Evolutionary conservation across 176 grass and related monocot species (phyloP), one percentile per base, ranked within the genome.

Genomic region (Ensete ventricosum): DNA sequence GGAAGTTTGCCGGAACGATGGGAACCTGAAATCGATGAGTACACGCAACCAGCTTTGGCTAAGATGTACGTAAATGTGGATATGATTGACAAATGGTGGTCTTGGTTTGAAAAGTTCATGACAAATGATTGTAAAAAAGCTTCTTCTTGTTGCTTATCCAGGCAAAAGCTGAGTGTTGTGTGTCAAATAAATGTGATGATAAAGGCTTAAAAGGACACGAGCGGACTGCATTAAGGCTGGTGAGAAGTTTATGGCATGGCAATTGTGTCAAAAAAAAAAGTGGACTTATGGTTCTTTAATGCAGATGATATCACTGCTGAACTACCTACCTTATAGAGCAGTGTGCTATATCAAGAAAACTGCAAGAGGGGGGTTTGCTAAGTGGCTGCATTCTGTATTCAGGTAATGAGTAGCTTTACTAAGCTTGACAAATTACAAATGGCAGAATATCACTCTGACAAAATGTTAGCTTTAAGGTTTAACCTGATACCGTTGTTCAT

Each of bases 231-330:
- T 82, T 74, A 85, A 91, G 77, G 90, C 85, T 43, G 89, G 90
- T 79, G 82, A 85, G 52, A 78, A 93, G 79, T 90, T 89, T 82
- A 88, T 87, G 51, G 74, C 67, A 93, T 98, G 90, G 79, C 79
- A 77, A 79, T 98, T 75, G 79, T 78, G 49, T 90, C 94, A 73
- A 90, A 98, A 85, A 98, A 85, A 78, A 79, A 79, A 25, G 21
- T 86, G 84, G 64, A 93, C 90, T 52, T 98, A 89, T 55, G 84
- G 75, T 84, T 93, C 88, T 89, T 84, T 98, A 71, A 83, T 98
- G 84, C 83, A 91, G 52, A 77, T 91, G 48, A 43, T 98, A 62
- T 87, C 80, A 12, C 80, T 27, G 82, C 81, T 76, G 80, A 91
- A 50, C 68, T 87, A 76, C 81, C 68, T 87, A 76, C 81, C 82